These are phyloP conservation scores for Ambrosia hybrid DNA, from an alignment of 140 eudicot species.

Conservation along the genomic window DNA sequence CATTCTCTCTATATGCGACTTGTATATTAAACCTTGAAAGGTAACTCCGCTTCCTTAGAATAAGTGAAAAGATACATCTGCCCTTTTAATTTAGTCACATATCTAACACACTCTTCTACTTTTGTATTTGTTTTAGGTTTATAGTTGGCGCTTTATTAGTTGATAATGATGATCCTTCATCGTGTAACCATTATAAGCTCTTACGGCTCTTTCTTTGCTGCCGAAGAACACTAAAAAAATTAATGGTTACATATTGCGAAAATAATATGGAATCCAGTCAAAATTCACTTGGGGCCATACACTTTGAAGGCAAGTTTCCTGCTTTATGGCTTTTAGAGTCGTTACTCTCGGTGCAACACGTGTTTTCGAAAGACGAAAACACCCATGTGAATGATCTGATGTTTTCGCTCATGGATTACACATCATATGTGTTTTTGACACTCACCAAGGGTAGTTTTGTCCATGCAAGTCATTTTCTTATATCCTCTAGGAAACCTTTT, in stretches of 20 bases:
- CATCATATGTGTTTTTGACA: slow-evolving; percentile 60
- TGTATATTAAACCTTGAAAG: slow-evolving; percentile 84
- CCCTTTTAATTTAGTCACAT: slow-evolving; percentile 6
- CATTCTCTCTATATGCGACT: slow-evolving; percentile 49
- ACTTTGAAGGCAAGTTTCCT: slow-evolving; percentile 46
- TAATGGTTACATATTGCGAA: slow-evolving; percentile 52
- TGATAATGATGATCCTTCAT: slow-evolving; percentile 17
- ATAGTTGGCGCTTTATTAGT: slow-evolving; percentile 52
- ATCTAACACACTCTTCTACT: background rate
- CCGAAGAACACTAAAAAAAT: slow-evolving; percentile 58
- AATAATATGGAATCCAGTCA: slow-evolving; percentile 41
- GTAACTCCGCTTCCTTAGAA: slow-evolving; percentile 35
- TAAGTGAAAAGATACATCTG: background rate
- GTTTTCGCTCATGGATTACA: slow-evolving; percentile 70
- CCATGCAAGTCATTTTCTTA: slow-evolving; percentile 39
- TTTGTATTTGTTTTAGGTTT: slow-evolving; percentile 49
- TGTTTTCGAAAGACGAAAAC: slow-evolving; percentile 35
- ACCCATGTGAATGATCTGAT: slow-evolving; percentile 35
- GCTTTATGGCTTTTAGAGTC: slow-evolving; percentile 71
- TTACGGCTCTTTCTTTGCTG: slow-evolving; percentile 61
- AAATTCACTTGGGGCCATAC: slow-evolving; percentile 29
- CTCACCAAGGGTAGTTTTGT: slow-evolving; percentile 54
- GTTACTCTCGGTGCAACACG: slow-evolving; percentile 43
- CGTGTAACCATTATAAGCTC: slow-evolving; percentile 36
- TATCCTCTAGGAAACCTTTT: slow-evolving; percentile 29